Percentiles rank a stretch among this genome's conserved stretches.
Conservation (phyloP, 208 protist genomes). For the Trypanosoma theileri region DNA sequence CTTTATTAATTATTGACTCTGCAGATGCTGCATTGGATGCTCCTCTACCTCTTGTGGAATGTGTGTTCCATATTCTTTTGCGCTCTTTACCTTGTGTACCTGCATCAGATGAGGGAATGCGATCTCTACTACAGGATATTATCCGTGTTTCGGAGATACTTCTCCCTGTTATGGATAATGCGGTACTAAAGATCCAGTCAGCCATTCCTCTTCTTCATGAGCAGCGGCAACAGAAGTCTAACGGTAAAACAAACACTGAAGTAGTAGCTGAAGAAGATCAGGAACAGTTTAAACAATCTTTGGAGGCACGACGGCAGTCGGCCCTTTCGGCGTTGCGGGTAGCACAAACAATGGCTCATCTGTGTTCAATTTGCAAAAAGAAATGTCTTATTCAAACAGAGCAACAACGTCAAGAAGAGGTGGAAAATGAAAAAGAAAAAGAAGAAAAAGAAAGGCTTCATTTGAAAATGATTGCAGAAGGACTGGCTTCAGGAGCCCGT, state of each 20-base stretch:
- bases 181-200: conserved; percentile 16
- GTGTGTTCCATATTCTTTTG: conserved; percentile 25
- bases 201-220: conserved; percentile 2
- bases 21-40: conserved; percentile 26
- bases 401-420: not conserved
- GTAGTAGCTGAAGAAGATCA: not conserved
- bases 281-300: not conserved
- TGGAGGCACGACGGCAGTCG: not conserved
- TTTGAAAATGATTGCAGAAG: no score
- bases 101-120: not conserved
- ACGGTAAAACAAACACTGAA: not conserved
- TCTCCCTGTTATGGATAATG: conserved; percentile 23
- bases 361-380: conserved; percentile 23
- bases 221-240: not conserved
- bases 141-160: not conserved
- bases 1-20: conserved; percentile 11
- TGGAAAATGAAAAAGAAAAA: not conserved
- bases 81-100: conserved; percentile 24
- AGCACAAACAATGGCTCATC: conserved; percentile 12
- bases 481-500: conserved; percentile 9
- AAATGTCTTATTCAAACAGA: not conserved
- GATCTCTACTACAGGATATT: not conserved
- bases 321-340: conserved; percentile 10
- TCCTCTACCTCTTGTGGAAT: conserved; percentile 35
- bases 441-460: conserved; percentile 6